These are phyloP conservation scores for Brassica cretica DNA, from an alignment of 345 rosid genomes.

Conservation along the genomic window DNA sequence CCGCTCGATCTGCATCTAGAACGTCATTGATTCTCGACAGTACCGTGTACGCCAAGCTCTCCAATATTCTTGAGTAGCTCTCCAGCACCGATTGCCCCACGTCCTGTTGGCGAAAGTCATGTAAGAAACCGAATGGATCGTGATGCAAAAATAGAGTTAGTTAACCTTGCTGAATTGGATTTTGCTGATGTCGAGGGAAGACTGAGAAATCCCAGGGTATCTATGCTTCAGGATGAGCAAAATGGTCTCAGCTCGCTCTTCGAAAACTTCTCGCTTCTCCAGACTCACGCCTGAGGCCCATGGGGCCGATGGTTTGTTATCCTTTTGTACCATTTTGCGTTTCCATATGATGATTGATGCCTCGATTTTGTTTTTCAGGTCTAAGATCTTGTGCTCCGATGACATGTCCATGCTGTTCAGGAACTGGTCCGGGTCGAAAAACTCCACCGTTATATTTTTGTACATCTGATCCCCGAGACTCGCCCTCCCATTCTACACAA, in stretches of 20 bases:
- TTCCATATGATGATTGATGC: constrained; percentile 94
- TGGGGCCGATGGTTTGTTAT: constrained; percentile 54
- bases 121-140: background rate
- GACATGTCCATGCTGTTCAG: constrained; percentile 76
- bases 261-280: constrained; percentile 92
- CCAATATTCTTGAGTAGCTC: constrained; percentile 89
- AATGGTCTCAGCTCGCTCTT: constrained; percentile 88
- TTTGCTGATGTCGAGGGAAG: constrained; percentile 83
- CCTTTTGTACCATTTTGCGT: constrained; percentile 88
- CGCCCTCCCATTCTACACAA: constrained; percentile 74
- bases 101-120: constrained; percentile 45
- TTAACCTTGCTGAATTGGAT: constrained; percentile 65
- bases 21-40: constrained; percentile 86
- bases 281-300: constrained; percentile 86
- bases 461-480: constrained; percentile 90
- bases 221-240: constrained; percentile 72
- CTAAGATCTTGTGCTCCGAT: constrained; percentile 87
- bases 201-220: constrained; percentile 86
- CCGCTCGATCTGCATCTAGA: constrained; percentile 56
- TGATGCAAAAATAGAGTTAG: background rate
- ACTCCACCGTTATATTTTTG: constrained; percentile 75
- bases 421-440: constrained; percentile 82
- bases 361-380: constrained; percentile 91
- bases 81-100: constrained; percentile 89
- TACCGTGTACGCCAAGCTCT: constrained; percentile 87